Percentiles rank a stretch among this genome's conserved stretches.
These are phyloP conservation scores for Ziziphus jujuba DNA, from an alignment of 306 rosid genomes.

Conservation along the genomic window DNA sequence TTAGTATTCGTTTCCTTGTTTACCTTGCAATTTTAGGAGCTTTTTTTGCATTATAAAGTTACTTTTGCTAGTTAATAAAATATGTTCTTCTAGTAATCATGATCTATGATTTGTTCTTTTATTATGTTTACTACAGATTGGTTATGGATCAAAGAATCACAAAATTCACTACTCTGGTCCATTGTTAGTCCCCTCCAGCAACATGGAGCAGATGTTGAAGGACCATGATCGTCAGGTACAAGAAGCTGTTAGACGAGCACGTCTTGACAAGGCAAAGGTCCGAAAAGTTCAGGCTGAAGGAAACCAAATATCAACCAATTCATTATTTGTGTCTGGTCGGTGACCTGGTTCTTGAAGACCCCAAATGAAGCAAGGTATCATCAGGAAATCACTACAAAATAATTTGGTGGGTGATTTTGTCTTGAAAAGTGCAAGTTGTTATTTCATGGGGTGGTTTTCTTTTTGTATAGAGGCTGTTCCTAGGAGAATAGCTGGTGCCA, in stretches of 20 bases:
- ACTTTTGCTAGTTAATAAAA: not conserved
- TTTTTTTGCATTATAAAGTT: not conserved
- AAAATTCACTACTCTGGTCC: conserved; percentile 98
- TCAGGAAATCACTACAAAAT: conserved; percentile 27
- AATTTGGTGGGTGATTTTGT: conserved; percentile 30
- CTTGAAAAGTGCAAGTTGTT: conserved; percentile 28
- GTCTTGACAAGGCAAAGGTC: conserved; percentile 84
- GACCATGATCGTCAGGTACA: conserved; percentile 97
- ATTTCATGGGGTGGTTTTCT: conserved; percentile 17
- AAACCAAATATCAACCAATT: conserved; percentile 66
- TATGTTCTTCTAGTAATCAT: not conserved
- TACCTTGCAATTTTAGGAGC: not conserved
- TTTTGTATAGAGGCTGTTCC: conserved; percentile 48
- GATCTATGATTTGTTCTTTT: not conserved
- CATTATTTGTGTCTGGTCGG: conserved; percentile 90
- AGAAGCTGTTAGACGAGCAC: conserved; percentile 88
- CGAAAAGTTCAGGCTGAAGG: conserved; percentile 80
- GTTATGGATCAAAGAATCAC: conserved; percentile 91
- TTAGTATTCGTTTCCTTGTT: not conserved
- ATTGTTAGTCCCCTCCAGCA: conserved; percentile 84
- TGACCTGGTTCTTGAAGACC: conserved; percentile 45
- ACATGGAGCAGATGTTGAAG: conserved; percentile 96
- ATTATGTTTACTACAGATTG: conserved; percentile 47
- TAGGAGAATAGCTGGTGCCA: no score
- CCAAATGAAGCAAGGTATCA: conserved; percentile 33